Conservation (phyloP, 371 early-diverging fungal genomes). For the Batrachochytrium dendrobatidis region DNA sequence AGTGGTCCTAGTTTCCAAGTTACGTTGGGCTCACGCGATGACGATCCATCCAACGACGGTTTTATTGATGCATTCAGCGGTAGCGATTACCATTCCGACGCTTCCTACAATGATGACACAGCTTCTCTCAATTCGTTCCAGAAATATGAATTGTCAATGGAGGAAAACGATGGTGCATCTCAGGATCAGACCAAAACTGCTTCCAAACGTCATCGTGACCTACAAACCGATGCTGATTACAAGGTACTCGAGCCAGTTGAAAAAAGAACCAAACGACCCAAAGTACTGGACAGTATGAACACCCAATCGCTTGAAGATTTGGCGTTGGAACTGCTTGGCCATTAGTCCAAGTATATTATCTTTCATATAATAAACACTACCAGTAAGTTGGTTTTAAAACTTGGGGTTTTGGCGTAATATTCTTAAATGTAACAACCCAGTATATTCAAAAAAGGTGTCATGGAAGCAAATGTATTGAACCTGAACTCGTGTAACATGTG, state of each 20-base stretch:
- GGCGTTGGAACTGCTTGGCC: slow-evolving; percentile 10
- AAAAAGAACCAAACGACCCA: slow-evolving; percentile 9
- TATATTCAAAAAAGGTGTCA: too few species aligned
- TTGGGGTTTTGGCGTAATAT: too few species aligned
- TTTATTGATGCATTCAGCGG: slow-evolving; percentile 6
- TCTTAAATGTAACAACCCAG: too few species aligned
- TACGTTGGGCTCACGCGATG: slow-evolving; percentile 9
- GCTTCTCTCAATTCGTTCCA: slow-evolving; percentile 14
- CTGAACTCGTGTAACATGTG: too few species aligned
- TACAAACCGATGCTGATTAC: neutral
- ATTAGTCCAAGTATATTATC: too few species aligned
- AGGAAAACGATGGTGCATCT: slow-evolving; percentile 7
- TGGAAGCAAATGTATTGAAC: too few species aligned
- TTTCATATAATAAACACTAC: too few species aligned
- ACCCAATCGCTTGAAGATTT: slow-evolving; percentile 13
- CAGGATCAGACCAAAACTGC: neutral
- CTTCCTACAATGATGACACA: slow-evolving; percentile 4
- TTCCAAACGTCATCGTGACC: neutral
- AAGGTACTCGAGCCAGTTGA: neutral
- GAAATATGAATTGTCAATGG: slow-evolving; percentile 10
- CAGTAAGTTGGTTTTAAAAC: too few species aligned
- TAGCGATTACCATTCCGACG: slow-evolving; percentile 16
- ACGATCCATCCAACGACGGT: slow-evolving; percentile 12
- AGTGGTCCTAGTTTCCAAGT: slow-evolving; percentile 17
- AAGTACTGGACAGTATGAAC: slow-evolving; percentile 3